phyloP scores from a whole-genome alignment of 164 flowering plant species.

The Stephania yunnanensis region DNA sequence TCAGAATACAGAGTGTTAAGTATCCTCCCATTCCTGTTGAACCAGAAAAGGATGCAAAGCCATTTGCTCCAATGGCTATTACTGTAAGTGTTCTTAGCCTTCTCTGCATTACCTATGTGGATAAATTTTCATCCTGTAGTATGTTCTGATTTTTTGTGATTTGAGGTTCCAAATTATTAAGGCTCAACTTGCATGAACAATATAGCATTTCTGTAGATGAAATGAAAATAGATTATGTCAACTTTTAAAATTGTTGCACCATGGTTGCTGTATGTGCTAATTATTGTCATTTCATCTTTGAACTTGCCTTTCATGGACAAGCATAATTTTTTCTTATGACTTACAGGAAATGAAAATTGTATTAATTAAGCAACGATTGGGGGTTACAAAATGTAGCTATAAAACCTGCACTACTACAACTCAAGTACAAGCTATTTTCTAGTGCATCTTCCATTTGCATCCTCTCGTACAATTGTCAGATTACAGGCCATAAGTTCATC shows the following conservation, averaged over 20 bases:
- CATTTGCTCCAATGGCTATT: slow-evolving; percentile 87
- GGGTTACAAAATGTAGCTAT: too few species aligned
- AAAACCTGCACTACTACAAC: too few species aligned
- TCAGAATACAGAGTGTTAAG: slow-evolving; percentile 47
- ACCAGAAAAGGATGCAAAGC: slow-evolving; percentile 53
- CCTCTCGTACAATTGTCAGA: too few species aligned
- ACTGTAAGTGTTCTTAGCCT: slow-evolving; percentile 50
- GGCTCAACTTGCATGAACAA: neutral
- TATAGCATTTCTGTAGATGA: neutral
- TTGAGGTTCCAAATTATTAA: neutral
- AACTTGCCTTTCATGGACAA: too few species aligned
- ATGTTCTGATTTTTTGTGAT: neutral
- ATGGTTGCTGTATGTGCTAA: neutral
- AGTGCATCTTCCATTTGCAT: too few species aligned
- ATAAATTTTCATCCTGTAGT: neutral
- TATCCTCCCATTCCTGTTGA: slow-evolving; percentile 74
- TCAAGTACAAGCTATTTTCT: too few species aligned
- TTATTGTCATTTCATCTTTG: too few species aligned
- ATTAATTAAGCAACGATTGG: too few species aligned
- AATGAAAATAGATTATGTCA: too few species aligned
- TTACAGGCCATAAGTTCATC: too few species aligned
- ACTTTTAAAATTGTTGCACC: neutral
- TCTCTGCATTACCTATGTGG: neutral
- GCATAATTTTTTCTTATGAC: too few species aligned
- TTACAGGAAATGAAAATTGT: too few species aligned